Conservation (phyloP, 805 yeast genomes). For the Saccharomycopsis fibuligera region DNA sequence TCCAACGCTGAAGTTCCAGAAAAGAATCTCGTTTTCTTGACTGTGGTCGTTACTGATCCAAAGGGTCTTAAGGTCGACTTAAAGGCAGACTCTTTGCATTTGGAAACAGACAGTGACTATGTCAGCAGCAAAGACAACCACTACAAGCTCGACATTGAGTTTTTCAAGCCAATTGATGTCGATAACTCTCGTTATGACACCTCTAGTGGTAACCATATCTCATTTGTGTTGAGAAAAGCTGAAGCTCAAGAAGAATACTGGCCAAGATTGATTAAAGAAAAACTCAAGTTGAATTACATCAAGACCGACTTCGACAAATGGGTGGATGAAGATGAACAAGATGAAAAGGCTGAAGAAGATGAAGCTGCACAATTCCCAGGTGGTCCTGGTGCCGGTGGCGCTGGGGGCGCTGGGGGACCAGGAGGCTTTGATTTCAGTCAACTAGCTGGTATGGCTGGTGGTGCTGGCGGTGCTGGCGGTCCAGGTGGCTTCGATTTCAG, state of each 20-base stretch:
- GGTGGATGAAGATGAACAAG: slow-evolving; percentile 99
- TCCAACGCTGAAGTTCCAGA: slow-evolving; percentile 64
- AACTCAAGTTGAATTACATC: slow-evolving; percentile 69
- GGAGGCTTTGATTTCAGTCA: slow-evolving; percentile 29
- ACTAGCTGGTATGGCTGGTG: slow-evolving; percentile 24
- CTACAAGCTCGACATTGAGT: slow-evolving; percentile 66
- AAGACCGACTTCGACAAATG: slow-evolving; percentile 95
- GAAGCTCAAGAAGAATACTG: slow-evolving; percentile 70
- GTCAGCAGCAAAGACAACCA: slow-evolving; percentile 29
- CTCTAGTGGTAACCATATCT: slow-evolving; percentile 53
- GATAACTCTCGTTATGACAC: slow-evolving; percentile 53
- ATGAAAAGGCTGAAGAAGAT: slow-evolving; percentile 41
- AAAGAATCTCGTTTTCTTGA: slow-evolving; percentile 71
- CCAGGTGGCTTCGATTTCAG: slow-evolving; percentile 22
- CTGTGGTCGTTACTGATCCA: slow-evolving; percentile 69
- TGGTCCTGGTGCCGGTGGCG: slow-evolving; percentile 36
- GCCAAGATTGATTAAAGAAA: slow-evolving; percentile 92
- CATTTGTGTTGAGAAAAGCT: slow-evolving; percentile 64
- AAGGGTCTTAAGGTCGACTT: slow-evolving; percentile 55
- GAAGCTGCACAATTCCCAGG: slow-evolving; percentile 33
- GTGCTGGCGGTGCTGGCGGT: slow-evolving; percentile 24
- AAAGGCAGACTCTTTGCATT: slow-evolving; percentile 46
- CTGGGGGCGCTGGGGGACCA: slow-evolving; percentile 28
- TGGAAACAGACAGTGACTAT: slow-evolving; percentile 46
- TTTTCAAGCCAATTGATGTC: slow-evolving; percentile 67